A percentile compares a stretch with the other conserved stretches of the same genome.
phyloP scores from a whole-genome alignment of 2,329 filamentous ascomycete genomes.

The Penicillium polonicum region DNA sequence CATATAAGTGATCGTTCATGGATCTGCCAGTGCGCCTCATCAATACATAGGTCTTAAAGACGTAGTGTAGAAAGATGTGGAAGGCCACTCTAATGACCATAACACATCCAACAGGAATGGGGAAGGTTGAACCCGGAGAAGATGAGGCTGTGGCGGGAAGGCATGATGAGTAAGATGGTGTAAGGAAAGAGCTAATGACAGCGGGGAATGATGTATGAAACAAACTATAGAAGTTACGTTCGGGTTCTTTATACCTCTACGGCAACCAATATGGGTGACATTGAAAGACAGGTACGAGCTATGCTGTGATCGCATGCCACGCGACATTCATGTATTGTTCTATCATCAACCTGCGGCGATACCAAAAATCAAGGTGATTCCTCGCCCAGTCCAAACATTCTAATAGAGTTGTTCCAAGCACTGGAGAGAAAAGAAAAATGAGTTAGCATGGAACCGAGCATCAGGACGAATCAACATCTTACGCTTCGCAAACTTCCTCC shows the following conservation, averaged over 20 bases:
- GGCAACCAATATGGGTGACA: neutral
- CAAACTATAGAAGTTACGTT: neutral
- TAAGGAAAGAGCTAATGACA: neutral
- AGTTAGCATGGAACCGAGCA: constrained; percentile 22
- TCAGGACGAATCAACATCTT: constrained; percentile 34
- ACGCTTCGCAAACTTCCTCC: constrained; percentile 80
- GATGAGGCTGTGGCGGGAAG: no score
- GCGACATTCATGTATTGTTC: neutral
- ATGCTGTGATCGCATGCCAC: neutral
- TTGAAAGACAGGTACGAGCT: neutral
- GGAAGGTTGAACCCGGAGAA: no score
- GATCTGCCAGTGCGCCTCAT: no score
- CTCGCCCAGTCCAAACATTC: constrained; percentile 72
- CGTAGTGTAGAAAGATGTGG: no score
- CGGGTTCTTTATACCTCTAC: neutral
- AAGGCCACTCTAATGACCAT: no score
- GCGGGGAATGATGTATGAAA: neutral
- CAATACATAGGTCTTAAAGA: no score
- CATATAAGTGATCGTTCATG: no score
- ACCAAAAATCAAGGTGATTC: constrained; percentile 5
- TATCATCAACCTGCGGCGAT: neutral
- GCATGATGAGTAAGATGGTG: no score
- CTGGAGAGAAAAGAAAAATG: constrained; percentile 29
- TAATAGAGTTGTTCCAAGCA: constrained; percentile 76
- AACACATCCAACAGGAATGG: no score